Evolutionary conservation across 176 grass and related monocot genomes (phyloP).

Genomic region (Eragrostis curvula): DNA sequence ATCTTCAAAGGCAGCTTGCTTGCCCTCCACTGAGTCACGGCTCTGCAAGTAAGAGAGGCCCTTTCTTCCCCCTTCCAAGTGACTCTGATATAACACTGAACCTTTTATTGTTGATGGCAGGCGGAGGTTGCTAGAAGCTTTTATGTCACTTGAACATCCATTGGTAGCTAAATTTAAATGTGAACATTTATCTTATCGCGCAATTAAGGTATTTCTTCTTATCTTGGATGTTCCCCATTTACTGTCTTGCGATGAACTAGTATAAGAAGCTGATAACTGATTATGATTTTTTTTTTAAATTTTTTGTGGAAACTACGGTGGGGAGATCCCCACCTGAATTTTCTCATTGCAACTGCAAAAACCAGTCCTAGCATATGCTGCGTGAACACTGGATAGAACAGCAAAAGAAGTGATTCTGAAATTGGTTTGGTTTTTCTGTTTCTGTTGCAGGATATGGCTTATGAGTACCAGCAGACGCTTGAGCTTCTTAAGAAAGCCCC

Average conservation of each 20-base stretch:
- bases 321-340: no score
- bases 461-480: constrained; percentile 61
- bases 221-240: neutral
- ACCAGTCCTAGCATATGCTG: no score
- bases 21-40: constrained; percentile 58
- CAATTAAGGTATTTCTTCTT: constrained; percentile 64
- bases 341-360: no score
- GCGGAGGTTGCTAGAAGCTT: constrained; percentile 74
- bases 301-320: no score
- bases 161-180: constrained; percentile 27
- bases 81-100: neutral
- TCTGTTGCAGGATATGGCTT: constrained; percentile 52
- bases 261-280: neutral
- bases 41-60: constrained; percentile 84
- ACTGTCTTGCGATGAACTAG: neutral
- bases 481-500: constrained; percentile 56
- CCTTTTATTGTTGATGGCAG: constrained; percentile 37
- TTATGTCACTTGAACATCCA: constrained; percentile 46
- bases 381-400: neutral
- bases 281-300: no score
- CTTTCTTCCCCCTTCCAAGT: constrained; percentile 13
- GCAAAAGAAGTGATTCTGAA: neutral
- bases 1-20: constrained; percentile 64
- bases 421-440: neutral
- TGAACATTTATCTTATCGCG: constrained; percentile 54